phyloP scores from a whole-genome alignment of 75 land plant genomes.

The Isoetes taiwanensis region DNA sequence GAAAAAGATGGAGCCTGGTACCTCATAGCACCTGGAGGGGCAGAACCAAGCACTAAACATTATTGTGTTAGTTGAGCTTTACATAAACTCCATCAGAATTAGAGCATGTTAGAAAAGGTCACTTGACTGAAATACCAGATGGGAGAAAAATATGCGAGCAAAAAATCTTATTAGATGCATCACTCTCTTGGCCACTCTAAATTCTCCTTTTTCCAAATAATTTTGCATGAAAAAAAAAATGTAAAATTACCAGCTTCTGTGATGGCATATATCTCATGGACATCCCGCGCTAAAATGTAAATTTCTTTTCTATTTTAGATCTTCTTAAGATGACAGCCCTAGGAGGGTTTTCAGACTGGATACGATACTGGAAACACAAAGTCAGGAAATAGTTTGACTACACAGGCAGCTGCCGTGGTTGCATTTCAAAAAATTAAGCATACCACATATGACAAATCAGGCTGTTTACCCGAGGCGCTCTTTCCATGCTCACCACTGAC shows the following conservation, averaged over 20 bases:
- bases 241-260: neutral
- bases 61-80: slow-evolving; percentile 7
- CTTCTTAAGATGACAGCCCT: slow-evolving; percentile 1
- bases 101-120: slow-evolving; percentile 8
- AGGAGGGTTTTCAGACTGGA: neutral
- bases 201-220: too few relatives aligned
- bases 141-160: neutral
- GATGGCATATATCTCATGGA: neutral
- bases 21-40: slow-evolving; percentile 59
- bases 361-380: slow-evolving; percentile 5
- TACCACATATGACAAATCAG: slow-evolving; percentile 29
- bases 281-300: neutral
- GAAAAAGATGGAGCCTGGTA: slow-evolving; percentile 56
- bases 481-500: slow-evolving; percentile 31
- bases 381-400: slow-evolving; percentile 7
- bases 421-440: slow-evolving; percentile 19
- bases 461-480: slow-evolving; percentile 26
- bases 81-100: neutral
- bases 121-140: neutral
- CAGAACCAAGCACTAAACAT: slow-evolving; percentile 45
- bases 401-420: slow-evolving; percentile 11
- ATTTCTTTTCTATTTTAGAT: neutral
- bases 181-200: too few relatives aligned
- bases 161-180: neutral
- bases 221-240: neutral